These are phyloP conservation scores for Apiospora aurea DNA, from an alignment of 2,329 filamentous ascomycete genomes.

Conservation along the genomic window DNA sequence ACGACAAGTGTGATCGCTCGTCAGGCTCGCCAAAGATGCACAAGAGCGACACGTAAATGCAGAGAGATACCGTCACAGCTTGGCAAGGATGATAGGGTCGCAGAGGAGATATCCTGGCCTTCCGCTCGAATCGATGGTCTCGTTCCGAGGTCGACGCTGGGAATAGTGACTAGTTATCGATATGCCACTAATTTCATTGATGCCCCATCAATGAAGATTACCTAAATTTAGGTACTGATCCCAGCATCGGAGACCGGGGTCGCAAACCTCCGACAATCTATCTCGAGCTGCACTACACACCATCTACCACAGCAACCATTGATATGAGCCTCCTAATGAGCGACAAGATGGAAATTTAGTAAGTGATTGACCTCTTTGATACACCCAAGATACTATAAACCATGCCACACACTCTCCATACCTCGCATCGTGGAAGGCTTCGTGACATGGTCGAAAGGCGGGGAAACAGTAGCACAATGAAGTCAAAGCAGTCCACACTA, in stretches of 20 bases:
- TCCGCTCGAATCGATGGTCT: neutral
- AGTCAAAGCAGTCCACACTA: neutral
- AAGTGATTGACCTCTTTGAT: neutral
- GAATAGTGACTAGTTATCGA: constrained; percentile 16
- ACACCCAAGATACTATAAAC: neutral
- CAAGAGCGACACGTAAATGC: neutral
- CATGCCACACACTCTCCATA: no score
- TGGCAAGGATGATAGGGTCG: neutral
- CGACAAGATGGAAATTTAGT: neutral
- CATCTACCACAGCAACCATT: neutral
- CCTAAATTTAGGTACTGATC: constrained; percentile 2
- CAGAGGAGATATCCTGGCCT: neutral
- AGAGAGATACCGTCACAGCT: neutral
- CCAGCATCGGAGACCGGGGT: neutral
- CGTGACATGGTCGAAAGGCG: neutral
- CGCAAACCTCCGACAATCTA: neutral
- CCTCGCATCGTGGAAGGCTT: neutral
- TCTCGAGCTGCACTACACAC: neutral
- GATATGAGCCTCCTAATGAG: neutral
- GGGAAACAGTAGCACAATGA: constrained; percentile 3
- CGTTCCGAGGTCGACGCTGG: neutral
- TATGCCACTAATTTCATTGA: constrained; percentile 18
- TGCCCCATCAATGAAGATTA: constrained; percentile 4
- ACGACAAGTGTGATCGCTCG: neutral
- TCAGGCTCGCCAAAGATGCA: neutral